Evolutionary conservation across 148 eudicot genomes (phyloP), one percentile per base, ranked within the genome.

Genomic region (Camellia granthamiana): DNA sequence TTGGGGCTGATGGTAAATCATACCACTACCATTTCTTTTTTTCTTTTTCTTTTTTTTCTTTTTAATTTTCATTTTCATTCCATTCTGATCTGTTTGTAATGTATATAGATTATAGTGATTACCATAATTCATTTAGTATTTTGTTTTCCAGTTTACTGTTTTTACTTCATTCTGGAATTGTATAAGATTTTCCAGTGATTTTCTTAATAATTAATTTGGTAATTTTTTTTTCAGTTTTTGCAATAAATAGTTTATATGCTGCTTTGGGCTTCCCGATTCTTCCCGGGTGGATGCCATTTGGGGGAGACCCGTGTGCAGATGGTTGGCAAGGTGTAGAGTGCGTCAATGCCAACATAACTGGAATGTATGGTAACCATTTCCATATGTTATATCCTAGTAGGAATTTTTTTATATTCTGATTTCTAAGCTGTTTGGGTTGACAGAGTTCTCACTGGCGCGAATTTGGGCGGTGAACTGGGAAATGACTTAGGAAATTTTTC

Each of bases 271-370:
- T 80, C 72, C 99, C 99, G 42, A 80, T 88, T 64, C 88, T 96
- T 75, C 84, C 89, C 69, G 93, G 94, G 15, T 96, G 99, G 99
- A 61, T 91, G 52, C 91, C 89, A n/a, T 46, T 82, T 78, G 99
- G 98, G 18, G 98, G 97, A 80, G 99, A 96, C 79, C 99, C 99
- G 3, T 96, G 99, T 79, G 73, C 82, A 18, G 94, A 91, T 30
- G 87, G 82, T 85, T 96, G 99, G 99, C 97, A 90, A 90, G 99
- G 99, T 55, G 94, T 96, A n/a, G 90, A 80, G 61, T 96, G 99
- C 81, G 99, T 93, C 69, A 92, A 86, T 82, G 81, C 98, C 69
- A 92, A 92, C 81, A 85, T 96, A 77, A 92, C 97, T 10, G 91
- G 84, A 87, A 85, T 96, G 99, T 96, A 90, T 5, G 92, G 55